Evolutionary conservation across 2,329 filamentous ascomycete genomes (phyloP), one percentile per base, ranked within the genome.

Genomic region (Ramularia collo-cygni): DNA sequence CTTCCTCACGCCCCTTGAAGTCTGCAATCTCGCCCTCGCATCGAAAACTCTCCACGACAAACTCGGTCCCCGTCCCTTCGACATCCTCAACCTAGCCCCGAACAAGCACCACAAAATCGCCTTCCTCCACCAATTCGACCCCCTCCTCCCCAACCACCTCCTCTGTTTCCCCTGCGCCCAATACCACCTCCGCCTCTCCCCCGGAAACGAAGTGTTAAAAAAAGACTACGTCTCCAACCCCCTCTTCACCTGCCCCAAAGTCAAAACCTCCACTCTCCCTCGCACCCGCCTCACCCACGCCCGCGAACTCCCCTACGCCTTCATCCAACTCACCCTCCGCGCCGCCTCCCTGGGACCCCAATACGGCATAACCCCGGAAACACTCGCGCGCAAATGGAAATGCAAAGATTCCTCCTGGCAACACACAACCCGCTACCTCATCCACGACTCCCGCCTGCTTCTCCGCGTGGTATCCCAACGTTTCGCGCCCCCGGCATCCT

Each of bases 101-200:
- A 71, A 77, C 48, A 58, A 58, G 31, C 48, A 64, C 4, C 56
- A 72, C 42, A 70, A 69, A 36, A 61, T 69, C 32, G 59, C 68
- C 3, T 77, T 80, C 52, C 64, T 81, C 4, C 53, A 66, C 9
- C 55, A 59, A 2, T 64, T 79, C 52, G 75, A 80, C 44, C 54
- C 60, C 9, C 55, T 65, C 12, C 61, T 76, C 13, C 76, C 76
- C 2, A 62, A 68, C 26, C 74, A 79, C 50, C 64, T 81, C 5
- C 67, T 79, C 38, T 81, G 77, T 57, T 75, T 77, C 52, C 68
- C 70, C 4, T 81, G 77, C 53, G 67, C 61, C 10, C 63, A 59
- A 40, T 80, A 73, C 56, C 77, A 81, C 53, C 57, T 65, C 4
- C 69, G 77, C 30, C 72, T 65, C 1, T 64, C 71, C 37, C 66